Evolutionary conservation across 2,329 filamentous ascomycete genomes (phyloP).

Genomic region (Bipolaris bicolor): DNA sequence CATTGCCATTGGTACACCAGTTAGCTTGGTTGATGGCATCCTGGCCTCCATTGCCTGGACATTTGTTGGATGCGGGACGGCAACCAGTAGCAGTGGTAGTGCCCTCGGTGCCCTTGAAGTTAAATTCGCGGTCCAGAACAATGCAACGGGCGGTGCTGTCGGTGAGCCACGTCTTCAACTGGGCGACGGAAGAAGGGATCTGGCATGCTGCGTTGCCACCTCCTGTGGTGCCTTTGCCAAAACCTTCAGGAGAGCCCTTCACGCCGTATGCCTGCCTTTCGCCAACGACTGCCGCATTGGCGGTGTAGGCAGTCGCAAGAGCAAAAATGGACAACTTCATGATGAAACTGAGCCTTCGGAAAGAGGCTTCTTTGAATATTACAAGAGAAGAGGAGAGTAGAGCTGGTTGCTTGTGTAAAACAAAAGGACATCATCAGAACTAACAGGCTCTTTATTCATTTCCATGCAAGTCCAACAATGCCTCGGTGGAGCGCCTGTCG

Average conservation of each 20-base stretch:
- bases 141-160: conserved; percentile 63
- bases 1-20: conserved; percentile 57
- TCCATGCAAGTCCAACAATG: neutral
- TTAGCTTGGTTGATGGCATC: conserved; percentile 64
- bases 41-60: conserved; percentile 61
- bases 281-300: conserved; percentile 23
- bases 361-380: neutral
- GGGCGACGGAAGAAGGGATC: conserved; percentile 39
- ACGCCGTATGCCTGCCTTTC: conserved; percentile 27
- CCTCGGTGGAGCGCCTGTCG: neutral
- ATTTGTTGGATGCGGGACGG: conserved; percentile 54
- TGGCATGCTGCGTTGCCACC: conserved; percentile 24
- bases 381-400: neutral
- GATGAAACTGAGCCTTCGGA: neutral
- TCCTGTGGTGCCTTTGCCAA: conserved; percentile 34
- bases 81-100: conserved; percentile 61
- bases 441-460: neutral
- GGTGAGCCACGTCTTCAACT: conserved; percentile 66
- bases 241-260: conserved; percentile 35
- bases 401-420: too few species aligned
- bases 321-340: conserved; percentile 17
- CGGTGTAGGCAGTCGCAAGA: conserved; percentile 13
- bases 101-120: conserved; percentile 64
- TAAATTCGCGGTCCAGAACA: conserved; percentile 61
- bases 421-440: neutral